Evolutionary conservation across 2,329 filamentous ascomycete species (phyloP), one percentile per base, ranked within the genome.

Genomic region (Aspergillus spinulosporus): DNA sequence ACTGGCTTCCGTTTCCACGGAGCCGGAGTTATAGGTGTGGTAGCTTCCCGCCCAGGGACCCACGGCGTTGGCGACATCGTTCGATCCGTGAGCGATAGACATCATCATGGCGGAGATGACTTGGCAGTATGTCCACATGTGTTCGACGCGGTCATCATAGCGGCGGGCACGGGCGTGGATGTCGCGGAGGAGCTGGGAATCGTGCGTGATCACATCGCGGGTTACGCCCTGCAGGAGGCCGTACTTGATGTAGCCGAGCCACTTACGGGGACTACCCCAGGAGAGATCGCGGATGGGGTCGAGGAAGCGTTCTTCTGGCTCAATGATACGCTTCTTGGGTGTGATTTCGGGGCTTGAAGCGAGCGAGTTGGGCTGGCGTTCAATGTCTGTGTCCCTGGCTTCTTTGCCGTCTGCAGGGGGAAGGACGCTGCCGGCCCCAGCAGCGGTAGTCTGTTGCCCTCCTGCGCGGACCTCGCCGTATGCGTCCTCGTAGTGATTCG

Each of bases 101-200:
- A 74, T 75, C 64, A 74, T 71, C 55, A 75, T 73, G 45, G 75
- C 75, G 3, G 69, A 71, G 50, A 69, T 65, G 7, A 78, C 72
- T 62, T 78, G 75, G 45, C 68, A 72, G 62, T 74, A 80, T 1
- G 77, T 78, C 72, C 74, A 80, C 49, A 79, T 68, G 65, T 80
- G 76, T 62, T 80, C 78, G 39, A 79, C 75, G 14, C 73, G 71
- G 59, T 75, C 75, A 64, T 80, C 78, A 62, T 80, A 80, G 32
- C 68, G 68, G 43, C 70, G 70, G 14, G 77, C 77, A 26, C 70
- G 68, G 42, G 74, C 66, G 62, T 78, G 76, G 49, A 72, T 74
- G 50, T 64, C 70, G 49, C 64, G 71, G n/a, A 75, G 72, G 42
- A 64, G 65, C 4, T 68, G 69, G 3, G 72, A 74, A 56, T 76